Conservation (phyloP, 164 flowering plant species). For the Magnolia changhungtana region DNA sequence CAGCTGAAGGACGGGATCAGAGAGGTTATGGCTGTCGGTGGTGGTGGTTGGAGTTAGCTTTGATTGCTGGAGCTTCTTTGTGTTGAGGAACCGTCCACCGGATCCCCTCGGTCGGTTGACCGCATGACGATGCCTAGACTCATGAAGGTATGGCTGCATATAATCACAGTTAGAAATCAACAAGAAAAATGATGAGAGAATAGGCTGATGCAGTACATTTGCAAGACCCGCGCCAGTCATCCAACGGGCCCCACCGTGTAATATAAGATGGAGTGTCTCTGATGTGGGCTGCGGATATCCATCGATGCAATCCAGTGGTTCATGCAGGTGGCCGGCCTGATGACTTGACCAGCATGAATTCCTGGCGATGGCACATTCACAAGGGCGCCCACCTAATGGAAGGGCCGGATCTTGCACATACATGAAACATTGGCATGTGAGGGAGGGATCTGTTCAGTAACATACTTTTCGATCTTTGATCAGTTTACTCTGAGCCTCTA, state of each 20-base stretch:
- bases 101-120: constrained; percentile 71
- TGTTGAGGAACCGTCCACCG: constrained; percentile 82
- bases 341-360: not conserved
- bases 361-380: not conserved
- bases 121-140: constrained; percentile 85
- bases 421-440: not conserved
- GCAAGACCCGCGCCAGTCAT: too few species aligned
- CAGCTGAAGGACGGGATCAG: constrained; percentile 16
- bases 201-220: not conserved
- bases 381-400: not conserved
- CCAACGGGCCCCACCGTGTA: too few species aligned
- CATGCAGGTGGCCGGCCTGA: too few species aligned
- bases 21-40: not conserved
- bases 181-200: not conserved
- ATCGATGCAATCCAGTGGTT: too few species aligned
- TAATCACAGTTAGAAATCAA: not conserved
- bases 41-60: constrained; percentile 9
- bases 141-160: constrained; percentile 77
- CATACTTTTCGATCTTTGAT: constrained; percentile 62
- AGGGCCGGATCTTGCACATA: not conserved
- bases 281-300: too few species aligned
- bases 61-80: constrained; percentile 41
- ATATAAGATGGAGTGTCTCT: too few species aligned
- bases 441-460: not conserved
- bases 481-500: constrained; percentile 79